These are phyloP conservation scores for Populus nigra DNA, from an alignment of 345 rosid species.

Conservation along the genomic window DNA sequence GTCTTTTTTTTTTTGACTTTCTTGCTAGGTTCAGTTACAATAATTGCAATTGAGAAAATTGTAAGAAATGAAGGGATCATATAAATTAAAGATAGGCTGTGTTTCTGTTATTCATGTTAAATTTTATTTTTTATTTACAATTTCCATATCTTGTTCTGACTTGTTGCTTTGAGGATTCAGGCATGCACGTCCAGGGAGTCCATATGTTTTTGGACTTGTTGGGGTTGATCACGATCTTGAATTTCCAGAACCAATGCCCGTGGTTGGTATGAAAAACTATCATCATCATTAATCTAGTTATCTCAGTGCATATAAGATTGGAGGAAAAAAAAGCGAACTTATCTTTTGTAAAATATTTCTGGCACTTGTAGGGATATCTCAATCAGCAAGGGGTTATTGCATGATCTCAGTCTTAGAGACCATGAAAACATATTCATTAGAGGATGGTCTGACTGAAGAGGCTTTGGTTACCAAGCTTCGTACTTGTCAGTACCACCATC, in stretches of 20 bases:
- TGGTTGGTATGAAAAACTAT: slow-evolving; percentile 53
- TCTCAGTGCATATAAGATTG: background rate
- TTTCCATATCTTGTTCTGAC: slow-evolving; percentile 35
- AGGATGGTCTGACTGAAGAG: slow-evolving; percentile 94
- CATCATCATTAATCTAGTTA: background rate
- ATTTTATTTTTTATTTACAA: background rate
- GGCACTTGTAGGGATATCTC: slow-evolving; percentile 64
- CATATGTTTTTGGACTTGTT: slow-evolving; percentile 95
- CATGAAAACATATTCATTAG: slow-evolving; percentile 85
- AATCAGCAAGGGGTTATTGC: slow-evolving; percentile 89
- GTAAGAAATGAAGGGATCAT: background rate
- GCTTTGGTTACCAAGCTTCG: slow-evolving; percentile 90
- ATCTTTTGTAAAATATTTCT: slow-evolving; percentile 6
- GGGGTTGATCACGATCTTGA: slow-evolving; percentile 97
- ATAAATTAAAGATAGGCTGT: background rate
- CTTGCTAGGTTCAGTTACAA: background rate
- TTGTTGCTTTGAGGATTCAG: slow-evolving; percentile 46
- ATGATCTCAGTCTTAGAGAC: slow-evolving; percentile 73
- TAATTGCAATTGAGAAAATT: background rate
- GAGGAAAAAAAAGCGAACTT: background rate
- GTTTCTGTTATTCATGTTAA: background rate
- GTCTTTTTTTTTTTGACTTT: background rate
- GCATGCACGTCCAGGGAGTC: slow-evolving; percentile 99
- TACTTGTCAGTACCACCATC: slow-evolving; percentile 79
- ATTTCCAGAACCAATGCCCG: slow-evolving; percentile 98